Evolutionary conservation across 2,329 filamentous ascomycete genomes (phyloP).

Genomic region (Graphilbum fragrans): DNA sequence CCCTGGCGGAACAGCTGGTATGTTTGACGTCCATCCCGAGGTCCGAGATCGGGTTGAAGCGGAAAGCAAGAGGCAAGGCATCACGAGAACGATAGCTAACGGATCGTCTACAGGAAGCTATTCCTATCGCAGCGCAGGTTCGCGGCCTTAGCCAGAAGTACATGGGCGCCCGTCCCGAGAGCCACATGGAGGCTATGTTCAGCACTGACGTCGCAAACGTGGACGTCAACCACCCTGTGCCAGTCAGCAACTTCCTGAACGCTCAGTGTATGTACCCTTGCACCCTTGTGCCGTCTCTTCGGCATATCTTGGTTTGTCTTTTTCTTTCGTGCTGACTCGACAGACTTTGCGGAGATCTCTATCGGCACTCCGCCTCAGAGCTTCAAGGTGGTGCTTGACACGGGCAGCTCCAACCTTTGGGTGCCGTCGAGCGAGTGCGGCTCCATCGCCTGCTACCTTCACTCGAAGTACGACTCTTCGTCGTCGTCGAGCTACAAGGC

Average conservation of each 20-base stretch:
- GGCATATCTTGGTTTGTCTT: background rate
- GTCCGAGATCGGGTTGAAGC: background rate
- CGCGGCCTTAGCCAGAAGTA: constrained; percentile 89
- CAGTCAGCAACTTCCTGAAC: constrained; percentile 95
- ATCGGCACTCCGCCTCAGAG: constrained; percentile 84
- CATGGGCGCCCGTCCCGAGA: constrained; percentile 66
- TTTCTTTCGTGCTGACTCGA: background rate
- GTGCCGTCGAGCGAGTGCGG: constrained; percentile 82
- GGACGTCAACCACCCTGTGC: constrained; percentile 64
- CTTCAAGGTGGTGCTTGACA: constrained; percentile 98
- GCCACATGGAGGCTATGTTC: constrained; percentile 67
- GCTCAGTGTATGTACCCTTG: constrained; percentile 67
- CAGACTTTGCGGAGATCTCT: constrained; percentile 94
- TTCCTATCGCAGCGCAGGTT: constrained; percentile 71
- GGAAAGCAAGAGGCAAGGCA: no score
- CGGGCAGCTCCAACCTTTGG: constrained; percentile 98
- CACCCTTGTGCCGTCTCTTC: background rate
- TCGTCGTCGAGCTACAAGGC: constrained; percentile 83
- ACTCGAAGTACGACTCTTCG: constrained; percentile 90
- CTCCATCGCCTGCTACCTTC: constrained; percentile 96
- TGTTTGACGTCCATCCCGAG: background rate
- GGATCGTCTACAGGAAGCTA: constrained; percentile 43
- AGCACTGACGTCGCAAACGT: constrained; percentile 56
- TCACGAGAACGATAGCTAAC: background rate
- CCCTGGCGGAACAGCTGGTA: constrained; percentile 83